phyloP scores from a whole-genome alignment of 2,329 filamentous ascomycete genomes.

The Cryphonectria radicalis region DNA sequence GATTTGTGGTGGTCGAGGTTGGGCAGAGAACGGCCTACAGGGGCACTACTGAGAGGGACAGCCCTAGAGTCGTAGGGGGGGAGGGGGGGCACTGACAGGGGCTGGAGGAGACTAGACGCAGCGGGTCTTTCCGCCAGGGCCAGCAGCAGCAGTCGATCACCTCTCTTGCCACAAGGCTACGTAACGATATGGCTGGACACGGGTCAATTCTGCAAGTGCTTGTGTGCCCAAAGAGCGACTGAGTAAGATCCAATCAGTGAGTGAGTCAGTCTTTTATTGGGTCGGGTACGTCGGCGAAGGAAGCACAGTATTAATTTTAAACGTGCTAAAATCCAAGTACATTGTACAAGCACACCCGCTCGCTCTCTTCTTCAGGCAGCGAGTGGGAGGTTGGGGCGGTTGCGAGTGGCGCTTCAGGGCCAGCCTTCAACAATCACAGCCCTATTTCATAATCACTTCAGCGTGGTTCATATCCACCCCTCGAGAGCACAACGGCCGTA shows the following conservation, averaged over 20 bases:
- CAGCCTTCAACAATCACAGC: not conserved
- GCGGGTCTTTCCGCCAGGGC: constrained; percentile 5
- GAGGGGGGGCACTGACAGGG: not conserved
- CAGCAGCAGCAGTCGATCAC: constrained; percentile 2
- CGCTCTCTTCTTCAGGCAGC: not conserved
- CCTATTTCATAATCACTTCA: no score
- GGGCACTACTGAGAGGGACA: not conserved
- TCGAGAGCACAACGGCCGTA: not conserved
- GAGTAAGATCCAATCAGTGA: not conserved
- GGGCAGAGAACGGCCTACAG: constrained; percentile 17
- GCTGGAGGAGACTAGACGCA: not conserved
- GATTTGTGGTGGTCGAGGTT: constrained; percentile 14
- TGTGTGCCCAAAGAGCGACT: not conserved
- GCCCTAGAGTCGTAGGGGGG: not conserved
- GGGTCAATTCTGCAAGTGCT: not conserved
- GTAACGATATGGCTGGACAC: not conserved
- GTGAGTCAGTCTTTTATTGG: not conserved
- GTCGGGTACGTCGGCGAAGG: constrained; percentile 17
- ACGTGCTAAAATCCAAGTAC: constrained; percentile 5
- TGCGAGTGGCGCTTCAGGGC: not conserved
- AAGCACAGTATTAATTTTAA: constrained; percentile 7
- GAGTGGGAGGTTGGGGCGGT: not conserved
- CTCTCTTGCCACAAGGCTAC: not conserved
- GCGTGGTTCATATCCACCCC: no score
- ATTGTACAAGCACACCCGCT: not conserved